Base-by-base conservation (phyloP, 2,329 filamentous ascomycete species). In the Cercospora beticola region DNA sequence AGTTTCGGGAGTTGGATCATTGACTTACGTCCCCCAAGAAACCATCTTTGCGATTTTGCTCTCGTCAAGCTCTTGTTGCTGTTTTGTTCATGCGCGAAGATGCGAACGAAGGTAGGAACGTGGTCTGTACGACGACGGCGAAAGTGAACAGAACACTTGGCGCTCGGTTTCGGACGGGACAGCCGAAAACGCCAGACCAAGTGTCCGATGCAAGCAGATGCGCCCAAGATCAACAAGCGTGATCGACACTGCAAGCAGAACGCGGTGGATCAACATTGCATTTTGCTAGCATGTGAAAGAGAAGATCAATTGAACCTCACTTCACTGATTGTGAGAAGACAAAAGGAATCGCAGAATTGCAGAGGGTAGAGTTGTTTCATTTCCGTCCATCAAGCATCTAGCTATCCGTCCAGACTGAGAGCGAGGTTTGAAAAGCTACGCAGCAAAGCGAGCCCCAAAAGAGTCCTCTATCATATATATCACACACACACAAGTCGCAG, bases 281-380 rank as follows among this genome's bases (percentile, higher is more conserved):
- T 59, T 33, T 14, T n/a, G 4, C 49, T 59, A 36, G 56, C 56
- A 59, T 59, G 56, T 36, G 56, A 59, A 33, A 9, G 16, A 30
- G 23, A 56, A 28, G 49, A 56, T 56, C 49, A 56, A 5, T 6
- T 36, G 31, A 23, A 36, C n/a, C 8, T 59, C 30, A 33, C 56
- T 21, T 59, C 56, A 36, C n/a, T 33, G 1, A n/a, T 26, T 8
- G 7, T 28, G n/a, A 10, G 8, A 59, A 30, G 26, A 31, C 6
- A 56, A 16, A 30, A n/a, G 16, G n/a, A 5, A 16, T 43, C 2
- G 7, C 16, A 43, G 36, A 43, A 65, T 65, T 63, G 36, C 40
- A 69, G 67, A 69, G 67, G 52, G 67, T 69, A 69, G 67, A 69
- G 46, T 69, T 65, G 33, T 31, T 69, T 64, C 30, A 57, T 66